Base-by-base conservation (phyloP, 2,329 filamentous ascomycete genomes). In the Aspergillus pseudotamarii region DNA sequence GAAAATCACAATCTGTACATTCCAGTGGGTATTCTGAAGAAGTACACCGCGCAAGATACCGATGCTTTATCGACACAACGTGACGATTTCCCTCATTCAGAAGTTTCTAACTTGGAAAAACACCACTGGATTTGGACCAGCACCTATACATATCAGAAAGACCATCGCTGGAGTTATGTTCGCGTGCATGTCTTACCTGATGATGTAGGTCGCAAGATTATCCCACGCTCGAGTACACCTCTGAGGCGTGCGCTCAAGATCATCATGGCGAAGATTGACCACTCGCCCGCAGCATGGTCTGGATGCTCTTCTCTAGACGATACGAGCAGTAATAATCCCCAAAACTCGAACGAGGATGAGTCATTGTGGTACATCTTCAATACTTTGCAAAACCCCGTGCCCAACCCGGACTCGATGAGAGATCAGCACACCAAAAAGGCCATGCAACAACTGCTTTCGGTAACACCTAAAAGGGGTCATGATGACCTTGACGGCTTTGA, bases 281-380 rank as follows among this genome's bases (percentile, higher is more conserved):
- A 60, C 21, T 79, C 79, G 2, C 59, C 62, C 11, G 69, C 74
- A 14, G 75, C 78, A 26, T 83, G 81, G 81, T 58, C 73, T 21
- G 78, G 78, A 14, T 58, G 65, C 5, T 68, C 68, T 45, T 58
- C 65, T 6, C 36, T 63, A 21, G 56, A n/a, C 46, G 48, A 60
- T 6, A 41, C 11, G 28, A 34, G 60, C 14, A 38, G 26, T 11
- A 63, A 65, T 36, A 34, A 66, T 2, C 57, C 59, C 12, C 63
- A 68, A n/a, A 68, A 68, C 48, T 63, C 43, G 1, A 66, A 61
- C 4, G 75, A 79, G 36, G 76, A 81, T 32, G 80, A 83, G 54
- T 83, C 81, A 0, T 62, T 83, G 1, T 83, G 82, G 72, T 83
- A 83, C 64, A 82, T 83, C 34, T 83, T 83, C 73, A 83, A 83